Evolutionary conservation across 805 yeast species (phyloP).

Genomic region (Barnettozyma populi): DNA sequence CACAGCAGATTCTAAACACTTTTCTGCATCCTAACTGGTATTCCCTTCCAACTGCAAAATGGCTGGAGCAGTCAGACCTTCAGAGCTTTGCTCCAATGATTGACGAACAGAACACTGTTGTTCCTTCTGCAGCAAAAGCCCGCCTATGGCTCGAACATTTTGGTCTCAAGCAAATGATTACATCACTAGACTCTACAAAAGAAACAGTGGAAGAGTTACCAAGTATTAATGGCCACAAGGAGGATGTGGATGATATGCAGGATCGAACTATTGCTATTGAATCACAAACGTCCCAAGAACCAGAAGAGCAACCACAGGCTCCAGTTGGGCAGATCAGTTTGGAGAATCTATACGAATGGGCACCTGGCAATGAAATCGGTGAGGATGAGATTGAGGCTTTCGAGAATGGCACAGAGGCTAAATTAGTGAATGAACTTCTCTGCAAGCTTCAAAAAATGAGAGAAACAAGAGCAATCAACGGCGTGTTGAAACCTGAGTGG

Average conservation of each 20-base stretch:
- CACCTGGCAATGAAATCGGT: constrained; percentile 41
- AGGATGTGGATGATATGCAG: constrained; percentile 3
- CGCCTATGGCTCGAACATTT: constrained; percentile 48
- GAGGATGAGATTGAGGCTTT: constrained; percentile 49
- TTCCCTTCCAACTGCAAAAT: constrained; percentile 56
- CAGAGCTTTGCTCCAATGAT: constrained; percentile 61
- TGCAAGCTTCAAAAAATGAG: constrained; percentile 47
- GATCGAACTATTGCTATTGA: constrained; percentile 2
- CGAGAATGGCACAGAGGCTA: constrained; percentile 34
- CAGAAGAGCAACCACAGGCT: constrained; percentile 1
- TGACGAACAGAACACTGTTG: constrained; percentile 53
- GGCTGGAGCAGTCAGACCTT: constrained; percentile 50
- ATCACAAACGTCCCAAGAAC: constrained; percentile 3
- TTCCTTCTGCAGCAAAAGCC: constrained; percentile 46
- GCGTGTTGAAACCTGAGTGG: constrained; percentile 32
- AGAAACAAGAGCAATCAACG: constrained; percentile 33
- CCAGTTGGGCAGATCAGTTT: constrained; percentile 25
- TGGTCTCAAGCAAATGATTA: constrained; percentile 37
- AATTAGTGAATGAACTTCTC: constrained; percentile 40
- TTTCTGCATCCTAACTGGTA: constrained; percentile 61
- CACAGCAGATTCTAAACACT: constrained; percentile 48
- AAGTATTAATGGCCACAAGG: constrained; percentile 9
- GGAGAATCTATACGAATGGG: constrained; percentile 45
- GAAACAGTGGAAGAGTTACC: neutral
- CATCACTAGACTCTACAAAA: constrained; percentile 3